Evolutionary conservation across 1,284 basidiomycete species (phyloP).

Genomic region (Cystobasidium pallidum): DNA sequence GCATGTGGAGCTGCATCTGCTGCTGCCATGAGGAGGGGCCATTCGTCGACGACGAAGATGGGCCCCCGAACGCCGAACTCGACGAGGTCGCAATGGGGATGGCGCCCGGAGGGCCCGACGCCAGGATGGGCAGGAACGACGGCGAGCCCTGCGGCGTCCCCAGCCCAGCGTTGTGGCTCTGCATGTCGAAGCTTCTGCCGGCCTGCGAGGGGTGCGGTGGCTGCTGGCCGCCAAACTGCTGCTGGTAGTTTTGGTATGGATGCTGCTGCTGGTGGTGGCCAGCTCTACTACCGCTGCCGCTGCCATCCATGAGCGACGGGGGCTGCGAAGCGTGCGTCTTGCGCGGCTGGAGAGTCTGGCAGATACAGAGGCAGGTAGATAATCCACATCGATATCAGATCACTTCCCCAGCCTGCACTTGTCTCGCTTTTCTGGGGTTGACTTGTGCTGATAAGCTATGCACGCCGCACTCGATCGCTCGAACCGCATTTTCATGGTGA

Average conservation of each 20-base stretch:
- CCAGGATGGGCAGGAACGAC: slow-evolving; percentile 27
- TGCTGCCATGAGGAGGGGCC: slow-evolving; percentile 5
- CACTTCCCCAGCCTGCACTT: not conserved
- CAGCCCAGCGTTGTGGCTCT: not conserved
- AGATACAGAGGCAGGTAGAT: too few species aligned
- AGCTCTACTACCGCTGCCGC: not conserved
- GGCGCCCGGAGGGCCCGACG: slow-evolving; percentile 30
- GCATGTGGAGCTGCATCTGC: slow-evolving; percentile 9
- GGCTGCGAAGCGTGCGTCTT: not conserved
- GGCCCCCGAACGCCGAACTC: not conserved
- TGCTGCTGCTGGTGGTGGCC: slow-evolving; percentile 12
- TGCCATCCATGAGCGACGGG: not conserved
- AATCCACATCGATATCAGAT: too few species aligned
- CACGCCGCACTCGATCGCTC: not conserved
- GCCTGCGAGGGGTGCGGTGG: not conserved
- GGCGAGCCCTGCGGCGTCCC: slow-evolving; percentile 16
- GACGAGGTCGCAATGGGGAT: slow-evolving; percentile 32
- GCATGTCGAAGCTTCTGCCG: slow-evolving; percentile 15
- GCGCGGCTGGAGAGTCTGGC: too few species aligned
- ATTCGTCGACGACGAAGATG: not conserved
- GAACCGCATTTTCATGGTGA: not conserved
- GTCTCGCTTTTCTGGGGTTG: not conserved
- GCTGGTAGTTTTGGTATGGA: slow-evolving; percentile 1
- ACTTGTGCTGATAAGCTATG: not conserved
- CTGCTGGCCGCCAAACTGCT: slow-evolving; percentile 3